Conservation (phyloP, 208 protist species). For the Trypanosomatidae sp. region DNA sequence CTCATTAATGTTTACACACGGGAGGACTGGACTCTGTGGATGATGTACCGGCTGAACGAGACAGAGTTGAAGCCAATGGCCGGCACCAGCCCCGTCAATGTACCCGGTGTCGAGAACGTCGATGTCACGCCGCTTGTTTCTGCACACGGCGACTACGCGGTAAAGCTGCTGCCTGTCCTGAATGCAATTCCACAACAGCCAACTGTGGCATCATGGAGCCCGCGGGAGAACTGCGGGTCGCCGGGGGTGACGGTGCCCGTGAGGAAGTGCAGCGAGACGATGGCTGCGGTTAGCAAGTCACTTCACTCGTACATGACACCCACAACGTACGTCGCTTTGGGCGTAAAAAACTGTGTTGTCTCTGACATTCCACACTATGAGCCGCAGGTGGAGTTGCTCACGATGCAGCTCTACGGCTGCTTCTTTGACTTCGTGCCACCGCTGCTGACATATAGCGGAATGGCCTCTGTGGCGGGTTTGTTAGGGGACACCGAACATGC, state of each 20-base stretch:
- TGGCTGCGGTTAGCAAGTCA: constrained; percentile 36
- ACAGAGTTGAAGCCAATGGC: constrained; percentile 74
- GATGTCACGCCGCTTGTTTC: constrained; percentile 65
- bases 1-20: constrained; percentile 89
- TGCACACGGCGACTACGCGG: constrained; percentile 65
- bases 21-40: constrained; percentile 80
- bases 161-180: constrained; percentile 55
- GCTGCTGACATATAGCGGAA: constrained; percentile 22
- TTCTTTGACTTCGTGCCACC: constrained; percentile 62
- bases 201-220: constrained; percentile 45
- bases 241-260: constrained; percentile 52
- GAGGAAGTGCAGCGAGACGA: constrained; percentile 21
- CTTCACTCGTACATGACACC: constrained; percentile 38
- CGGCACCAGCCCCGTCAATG: constrained; percentile 64
- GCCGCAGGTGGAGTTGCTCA: constrained; percentile 33
- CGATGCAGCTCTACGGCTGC: constrained; percentile 33
- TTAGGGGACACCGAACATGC: constrained; percentile 31
- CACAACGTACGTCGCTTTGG: constrained; percentile 38
- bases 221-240: constrained; percentile 41
- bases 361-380: constrained; percentile 25
- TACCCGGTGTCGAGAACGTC: constrained; percentile 87
- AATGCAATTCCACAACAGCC: constrained; percentile 42
- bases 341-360: constrained; percentile 43
- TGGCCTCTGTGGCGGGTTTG: constrained; percentile 50
- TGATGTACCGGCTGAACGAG: constrained; percentile 79